Conservation (phyloP, 108 stramenopile species). For the Mediolabrus comicus region DNA sequence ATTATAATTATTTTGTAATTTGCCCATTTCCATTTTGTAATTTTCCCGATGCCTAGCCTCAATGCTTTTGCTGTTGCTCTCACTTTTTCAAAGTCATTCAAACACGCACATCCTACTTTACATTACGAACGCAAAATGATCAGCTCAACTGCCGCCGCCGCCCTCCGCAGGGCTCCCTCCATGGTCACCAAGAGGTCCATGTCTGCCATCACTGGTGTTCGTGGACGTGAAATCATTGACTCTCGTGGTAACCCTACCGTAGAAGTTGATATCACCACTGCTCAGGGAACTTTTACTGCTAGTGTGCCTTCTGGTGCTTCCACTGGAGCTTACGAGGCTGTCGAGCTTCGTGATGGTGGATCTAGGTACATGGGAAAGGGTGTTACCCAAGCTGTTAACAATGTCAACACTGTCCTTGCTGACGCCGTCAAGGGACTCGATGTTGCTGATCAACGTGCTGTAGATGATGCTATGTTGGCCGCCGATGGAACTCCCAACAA, state of each 20-base stretch:
- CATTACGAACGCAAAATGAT: slow-evolving; percentile 25
- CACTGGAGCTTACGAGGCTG: slow-evolving; percentile 96
- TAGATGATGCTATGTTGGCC: slow-evolving; percentile 92
- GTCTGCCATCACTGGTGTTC: slow-evolving; percentile 87
- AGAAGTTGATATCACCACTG: slow-evolving; percentile 91
- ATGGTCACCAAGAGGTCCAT: slow-evolving; percentile 42
- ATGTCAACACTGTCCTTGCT: slow-evolving; percentile 93
- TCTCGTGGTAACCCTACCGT: slow-evolving; percentile 99
- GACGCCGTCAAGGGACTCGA: slow-evolving; percentile 94
- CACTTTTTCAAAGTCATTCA: neutral
- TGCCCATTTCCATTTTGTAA: too few species aligned
- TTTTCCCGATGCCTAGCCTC: too few species aligned
- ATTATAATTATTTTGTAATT: too few species aligned
- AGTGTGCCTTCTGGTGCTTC: slow-evolving; percentile 97
- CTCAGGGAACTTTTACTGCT: slow-evolving; percentile 83
- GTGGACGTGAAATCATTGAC: slow-evolving; percentile 97
- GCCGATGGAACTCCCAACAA: slow-evolving; percentile 97
- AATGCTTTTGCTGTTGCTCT: neutral
- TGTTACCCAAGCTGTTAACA: slow-evolving; percentile 88
- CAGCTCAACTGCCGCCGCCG: slow-evolving; percentile 36
- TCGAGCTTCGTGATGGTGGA: slow-evolving; percentile 98
- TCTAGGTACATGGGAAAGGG: slow-evolving; percentile 98
- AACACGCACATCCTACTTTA: neutral
- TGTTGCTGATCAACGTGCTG: slow-evolving; percentile 87
- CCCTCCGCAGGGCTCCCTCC: slow-evolving; percentile 36